Conservation (phyloP, 805 yeast species). For the Wickerhamiella sorbophila region DNA sequence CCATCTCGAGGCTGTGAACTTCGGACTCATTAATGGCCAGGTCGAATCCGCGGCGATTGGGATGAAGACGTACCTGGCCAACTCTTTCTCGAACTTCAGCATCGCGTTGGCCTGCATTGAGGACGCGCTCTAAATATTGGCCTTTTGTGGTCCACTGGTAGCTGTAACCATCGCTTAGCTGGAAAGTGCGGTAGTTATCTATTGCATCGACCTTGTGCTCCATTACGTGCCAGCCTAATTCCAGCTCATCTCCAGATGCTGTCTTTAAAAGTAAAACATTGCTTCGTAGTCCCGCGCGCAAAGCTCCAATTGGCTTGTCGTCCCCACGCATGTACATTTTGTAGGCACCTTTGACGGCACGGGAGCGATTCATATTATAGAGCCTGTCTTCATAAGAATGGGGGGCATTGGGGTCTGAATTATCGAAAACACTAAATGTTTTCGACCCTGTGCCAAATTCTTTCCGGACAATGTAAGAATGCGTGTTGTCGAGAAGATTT, state of each 20-base stretch:
- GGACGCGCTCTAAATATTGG: conserved; percentile 41
- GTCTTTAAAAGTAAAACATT: conserved; percentile 42
- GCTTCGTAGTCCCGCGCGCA: conserved; percentile 48
- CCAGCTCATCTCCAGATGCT: conserved; percentile 33
- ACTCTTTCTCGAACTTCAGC: conserved; percentile 50
- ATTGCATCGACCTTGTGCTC: conserved; percentile 47
- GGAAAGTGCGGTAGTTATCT: conserved; percentile 46
- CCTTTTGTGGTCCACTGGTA: conserved; percentile 56
- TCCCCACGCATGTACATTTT: conserved; percentile 37
- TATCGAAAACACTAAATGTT: conserved; percentile 36
- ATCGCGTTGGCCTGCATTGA: conserved; percentile 48
- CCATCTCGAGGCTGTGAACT: conserved; percentile 40
- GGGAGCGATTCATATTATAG: conserved; percentile 44
- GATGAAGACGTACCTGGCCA: conserved; percentile 40
- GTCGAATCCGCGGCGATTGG: conserved; percentile 47
- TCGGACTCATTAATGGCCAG: conserved; percentile 39
- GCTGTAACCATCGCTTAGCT: conserved; percentile 42
- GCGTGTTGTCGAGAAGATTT: conserved; percentile 24
- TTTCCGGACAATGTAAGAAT: conserved; percentile 35
- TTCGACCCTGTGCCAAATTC: conserved; percentile 51
- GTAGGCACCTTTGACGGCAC: conserved; percentile 54
- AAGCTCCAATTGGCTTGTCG: conserved; percentile 42
- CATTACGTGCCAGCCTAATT: conserved; percentile 50
- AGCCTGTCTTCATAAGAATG: conserved; percentile 26
- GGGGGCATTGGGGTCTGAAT: conserved; percentile 28